These are phyloP conservation scores for Cryphonectria nitschkei DNA, from an alignment of 2,329 filamentous ascomycete genomes.

Conservation along the genomic window DNA sequence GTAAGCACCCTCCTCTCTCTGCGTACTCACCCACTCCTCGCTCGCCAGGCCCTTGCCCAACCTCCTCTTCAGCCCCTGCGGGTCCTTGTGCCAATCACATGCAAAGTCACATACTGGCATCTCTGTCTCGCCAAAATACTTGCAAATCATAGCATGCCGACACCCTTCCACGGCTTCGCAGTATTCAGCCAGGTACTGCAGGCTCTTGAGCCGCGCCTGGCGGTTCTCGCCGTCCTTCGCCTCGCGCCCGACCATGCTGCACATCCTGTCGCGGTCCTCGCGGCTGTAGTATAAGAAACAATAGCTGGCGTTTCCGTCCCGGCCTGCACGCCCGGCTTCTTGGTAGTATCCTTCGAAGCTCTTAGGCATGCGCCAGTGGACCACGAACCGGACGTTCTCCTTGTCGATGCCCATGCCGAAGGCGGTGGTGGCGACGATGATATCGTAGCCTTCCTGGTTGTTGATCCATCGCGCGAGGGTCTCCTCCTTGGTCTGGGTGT, in stretches of 20 bases:
- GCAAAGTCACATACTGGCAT: conserved; percentile 70
- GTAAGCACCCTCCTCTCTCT: conserved; percentile 61
- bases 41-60: conserved; percentile 60
- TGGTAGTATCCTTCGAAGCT: conserved; percentile 97
- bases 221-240: conserved; percentile 47
- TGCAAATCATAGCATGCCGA: conserved; percentile 74
- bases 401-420: conserved; percentile 99
- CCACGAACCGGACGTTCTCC: conserved; percentile 89
- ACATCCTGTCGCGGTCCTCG: conserved; percentile 80
- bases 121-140: conserved; percentile 73
- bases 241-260: conserved; percentile 57
- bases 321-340: conserved; percentile 87
- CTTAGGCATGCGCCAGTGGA: conserved; percentile 92
- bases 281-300: conserved; percentile 92
- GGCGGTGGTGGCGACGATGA: conserved; percentile 93
- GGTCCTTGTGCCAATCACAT: conserved; percentile 79
- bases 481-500: conserved; percentile 70
- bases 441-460: conserved; percentile 77
- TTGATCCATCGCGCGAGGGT: conserved; percentile 73
- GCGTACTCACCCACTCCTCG: conserved; percentile 67
- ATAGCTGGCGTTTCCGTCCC: conserved; percentile 83
- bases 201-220: conserved; percentile 62
- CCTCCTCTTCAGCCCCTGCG: conserved; percentile 57
- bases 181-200: conserved; percentile 73
- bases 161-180: conserved; percentile 78